A percentile compares a stretch with the other conserved stretches of the same genome.
Evolutionary conservation across 2,329 filamentous ascomycete species (phyloP).

Genomic region (Ceratocystis huliohia): DNA sequence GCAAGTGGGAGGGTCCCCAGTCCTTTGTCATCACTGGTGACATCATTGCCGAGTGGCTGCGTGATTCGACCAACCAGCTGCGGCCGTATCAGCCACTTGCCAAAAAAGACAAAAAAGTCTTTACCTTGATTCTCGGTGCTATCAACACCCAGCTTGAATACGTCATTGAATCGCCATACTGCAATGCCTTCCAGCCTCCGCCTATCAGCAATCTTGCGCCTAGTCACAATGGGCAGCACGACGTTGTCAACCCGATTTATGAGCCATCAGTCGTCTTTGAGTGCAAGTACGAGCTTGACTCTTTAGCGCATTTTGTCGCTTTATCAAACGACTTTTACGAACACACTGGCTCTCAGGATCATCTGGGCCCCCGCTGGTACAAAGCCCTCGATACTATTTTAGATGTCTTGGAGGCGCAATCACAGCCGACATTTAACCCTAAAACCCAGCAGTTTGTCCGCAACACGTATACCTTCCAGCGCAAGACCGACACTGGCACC

Average conservation of each 20-base stretch:
- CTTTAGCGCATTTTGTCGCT: constrained; percentile 78
- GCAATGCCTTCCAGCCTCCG: constrained; percentile 95
- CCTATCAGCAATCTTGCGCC: constrained; percentile 62
- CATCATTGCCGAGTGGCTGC: constrained; percentile 85
- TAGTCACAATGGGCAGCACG: constrained; percentile 67
- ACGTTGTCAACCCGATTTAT: constrained; percentile 74
- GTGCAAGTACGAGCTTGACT: constrained; percentile 98
- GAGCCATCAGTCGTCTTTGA: constrained; percentile 82
- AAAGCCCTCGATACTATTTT: constrained; percentile 63
- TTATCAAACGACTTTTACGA: constrained; percentile 77
- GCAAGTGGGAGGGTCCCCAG: constrained; percentile 70
- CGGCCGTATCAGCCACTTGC: constrained; percentile 78
- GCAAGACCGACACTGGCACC: constrained; percentile 66
- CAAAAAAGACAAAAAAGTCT: constrained; percentile 65
- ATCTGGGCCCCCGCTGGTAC: constrained; percentile 68
- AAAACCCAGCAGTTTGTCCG: constrained; percentile 49
- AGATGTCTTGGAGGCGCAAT: constrained; percentile 63
- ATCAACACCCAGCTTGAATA: constrained; percentile 96
- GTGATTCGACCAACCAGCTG: constrained; percentile 87
- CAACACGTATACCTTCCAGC: constrained; percentile 81
- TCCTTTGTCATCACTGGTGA: constrained; percentile 90
- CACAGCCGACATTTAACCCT: constrained; percentile 64
- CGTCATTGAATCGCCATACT: constrained; percentile 88
- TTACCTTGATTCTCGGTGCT: constrained; percentile 72
- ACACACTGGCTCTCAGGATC: constrained; percentile 63